Percentiles rank a stretch among this genome's conserved stretches.
Evolutionary conservation across 441 rosid genomes (phyloP).

Genomic region (Lepidium campestre): DNA sequence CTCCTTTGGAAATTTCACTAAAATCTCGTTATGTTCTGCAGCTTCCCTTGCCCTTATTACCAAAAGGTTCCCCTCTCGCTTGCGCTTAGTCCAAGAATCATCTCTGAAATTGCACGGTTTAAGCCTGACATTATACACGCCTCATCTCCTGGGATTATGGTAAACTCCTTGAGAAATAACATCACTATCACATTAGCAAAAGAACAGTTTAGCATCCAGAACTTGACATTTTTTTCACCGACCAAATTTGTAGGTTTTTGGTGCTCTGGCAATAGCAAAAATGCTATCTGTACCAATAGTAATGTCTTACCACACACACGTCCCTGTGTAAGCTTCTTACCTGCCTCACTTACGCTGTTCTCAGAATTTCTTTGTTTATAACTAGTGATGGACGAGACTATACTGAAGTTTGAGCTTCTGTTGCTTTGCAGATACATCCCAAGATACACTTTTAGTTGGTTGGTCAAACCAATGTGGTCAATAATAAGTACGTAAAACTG

Average conservation of each 20-base stretch:
- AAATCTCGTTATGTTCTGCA: conserved; percentile 28
- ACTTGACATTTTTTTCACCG: neutral
- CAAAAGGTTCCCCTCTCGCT: conserved; percentile 94
- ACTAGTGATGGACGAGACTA: neutral
- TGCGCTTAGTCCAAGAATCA: conserved; percentile 97
- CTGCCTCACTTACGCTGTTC: neutral
- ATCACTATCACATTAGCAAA: neutral
- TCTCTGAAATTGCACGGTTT: conserved; percentile 91
- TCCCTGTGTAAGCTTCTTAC: conserved; percentile 80
- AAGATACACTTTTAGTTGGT: conserved; percentile 95
- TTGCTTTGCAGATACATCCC: conserved; percentile 74
- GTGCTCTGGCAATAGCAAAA: conserved; percentile 86
- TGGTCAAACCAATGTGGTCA: conserved; percentile 97
- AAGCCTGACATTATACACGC: conserved; percentile 98
- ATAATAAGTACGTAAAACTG: conserved; percentile 58
- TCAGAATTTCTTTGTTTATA: neutral
- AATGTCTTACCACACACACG: conserved; percentile 98
- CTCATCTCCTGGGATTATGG: conserved; percentile 97
- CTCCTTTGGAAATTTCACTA: neutral
- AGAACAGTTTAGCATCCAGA: neutral
- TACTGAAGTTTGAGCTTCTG: conserved; percentile 10
- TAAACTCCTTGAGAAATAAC: conserved; percentile 14
- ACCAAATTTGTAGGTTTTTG: conserved; percentile 62
- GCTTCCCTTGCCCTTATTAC: conserved; percentile 94
- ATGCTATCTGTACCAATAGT: conserved; percentile 81